Evolutionary conservation across 805 yeast species (phyloP).

Genomic region (Suhomyces sp.): DNA sequence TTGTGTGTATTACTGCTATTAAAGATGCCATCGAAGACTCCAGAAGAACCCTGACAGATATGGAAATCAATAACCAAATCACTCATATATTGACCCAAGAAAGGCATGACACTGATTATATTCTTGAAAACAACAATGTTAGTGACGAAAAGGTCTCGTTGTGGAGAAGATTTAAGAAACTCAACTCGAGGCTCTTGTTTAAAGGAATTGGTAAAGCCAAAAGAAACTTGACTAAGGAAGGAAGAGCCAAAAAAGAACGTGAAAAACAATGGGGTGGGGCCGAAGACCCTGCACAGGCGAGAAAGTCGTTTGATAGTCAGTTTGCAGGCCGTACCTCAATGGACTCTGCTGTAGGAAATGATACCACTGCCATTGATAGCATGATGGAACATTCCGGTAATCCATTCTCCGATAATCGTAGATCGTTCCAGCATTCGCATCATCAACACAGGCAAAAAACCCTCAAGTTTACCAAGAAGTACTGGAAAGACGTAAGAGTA

Average conservation of each 20-base stretch:
- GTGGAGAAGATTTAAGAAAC: conserved; percentile 71
- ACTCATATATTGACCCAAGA: conserved; percentile 56
- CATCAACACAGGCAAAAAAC: conserved; percentile 13
- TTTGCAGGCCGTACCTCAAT: conserved; percentile 3
- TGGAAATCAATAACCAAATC: conserved; percentile 71
- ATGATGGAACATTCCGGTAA: background rate
- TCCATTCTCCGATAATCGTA: conserved; percentile 7
- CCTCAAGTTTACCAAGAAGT: conserved; percentile 29
- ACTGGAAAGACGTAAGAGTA: conserved; percentile 72
- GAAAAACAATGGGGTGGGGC: conserved; percentile 2
- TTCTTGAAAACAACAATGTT: conserved; percentile 52
- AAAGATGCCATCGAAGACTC: conserved; percentile 83
- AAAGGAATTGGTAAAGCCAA: conserved; percentile 25
- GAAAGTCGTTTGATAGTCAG: conserved; percentile 30
- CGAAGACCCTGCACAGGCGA: conserved; percentile 5
- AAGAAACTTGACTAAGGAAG: conserved; percentile 31
- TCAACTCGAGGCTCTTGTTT: conserved; percentile 30
- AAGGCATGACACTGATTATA: conserved; percentile 28
- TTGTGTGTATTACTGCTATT: conserved; percentile 69
- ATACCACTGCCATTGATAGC: conserved; percentile 1
- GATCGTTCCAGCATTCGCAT: conserved; percentile 18
- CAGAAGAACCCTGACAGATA: conserved; percentile 65
- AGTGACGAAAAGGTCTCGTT: conserved; percentile 58
- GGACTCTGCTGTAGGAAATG: conserved; percentile 3
- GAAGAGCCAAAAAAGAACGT: conserved; percentile 27